These are phyloP conservation scores for Myochromella boudieri DNA, from an alignment of 768 basidiomycete species.

Conservation along the genomic window DNA sequence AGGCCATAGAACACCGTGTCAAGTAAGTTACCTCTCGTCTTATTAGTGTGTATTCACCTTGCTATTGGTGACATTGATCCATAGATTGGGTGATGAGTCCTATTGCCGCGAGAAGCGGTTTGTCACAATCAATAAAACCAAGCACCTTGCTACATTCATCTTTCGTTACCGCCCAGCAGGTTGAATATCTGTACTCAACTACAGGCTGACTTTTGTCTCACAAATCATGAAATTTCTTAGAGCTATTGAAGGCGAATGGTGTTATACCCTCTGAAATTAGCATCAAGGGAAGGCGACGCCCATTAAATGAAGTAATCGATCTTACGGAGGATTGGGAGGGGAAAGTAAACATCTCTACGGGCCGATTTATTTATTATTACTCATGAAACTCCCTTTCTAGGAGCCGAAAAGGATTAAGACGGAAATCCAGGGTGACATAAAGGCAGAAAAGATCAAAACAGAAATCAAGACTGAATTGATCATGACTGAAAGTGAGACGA, in stretches of 20 bases:
- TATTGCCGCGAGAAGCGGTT: conserved; percentile 6
- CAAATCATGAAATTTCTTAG: not conserved
- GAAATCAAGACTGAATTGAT: not conserved
- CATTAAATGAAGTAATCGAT: not conserved
- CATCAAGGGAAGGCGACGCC: not conserved
- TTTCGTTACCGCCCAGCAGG: conserved; percentile 10
- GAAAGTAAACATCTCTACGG: not conserved
- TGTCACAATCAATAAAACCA: conserved; percentile 5
- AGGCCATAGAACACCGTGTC: conserved; percentile 4
- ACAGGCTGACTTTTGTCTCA: too few species aligned
- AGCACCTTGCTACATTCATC: conserved; percentile 5
- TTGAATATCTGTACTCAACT: too few species aligned
- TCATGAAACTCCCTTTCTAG: not conserved
- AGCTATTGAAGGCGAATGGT: conserved; percentile 6
- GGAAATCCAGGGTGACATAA: not conserved
- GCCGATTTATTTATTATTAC: not conserved
- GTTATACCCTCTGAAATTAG: not conserved
- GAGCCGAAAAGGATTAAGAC: conserved; percentile 3
- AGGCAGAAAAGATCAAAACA: not conserved
- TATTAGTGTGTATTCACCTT: too few species aligned
- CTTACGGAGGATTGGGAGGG: not conserved
- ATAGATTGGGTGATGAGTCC: conserved; percentile 5
- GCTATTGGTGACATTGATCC: not conserved
- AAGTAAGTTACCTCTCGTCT: conserved; percentile 1
- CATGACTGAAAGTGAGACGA: not conserved